Conservation (phyloP, 2,329 filamentous ascomycete genomes). For the Aspergillus pseudonomiae region DNA sequence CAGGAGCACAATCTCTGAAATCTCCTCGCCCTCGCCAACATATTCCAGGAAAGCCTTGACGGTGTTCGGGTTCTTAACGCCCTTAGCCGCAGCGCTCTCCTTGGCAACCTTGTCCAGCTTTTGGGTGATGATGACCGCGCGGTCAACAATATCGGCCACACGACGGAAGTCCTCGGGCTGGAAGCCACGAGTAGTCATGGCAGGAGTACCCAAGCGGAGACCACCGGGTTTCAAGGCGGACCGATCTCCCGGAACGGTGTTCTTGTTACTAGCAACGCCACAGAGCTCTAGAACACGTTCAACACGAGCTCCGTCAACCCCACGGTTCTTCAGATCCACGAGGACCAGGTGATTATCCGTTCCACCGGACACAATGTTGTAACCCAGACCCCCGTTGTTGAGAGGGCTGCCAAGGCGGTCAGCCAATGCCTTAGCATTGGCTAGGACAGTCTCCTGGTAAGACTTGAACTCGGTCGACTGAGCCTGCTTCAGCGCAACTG, state of each 20-base stretch:
- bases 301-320: slow-evolving; percentile 87
- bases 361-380: slow-evolving; percentile 92
- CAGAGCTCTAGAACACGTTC: slow-evolving; percentile 89
- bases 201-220: slow-evolving; percentile 89
- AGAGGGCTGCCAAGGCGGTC: slow-evolving; percentile 72
- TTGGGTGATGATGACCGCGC: slow-evolving; percentile 76
- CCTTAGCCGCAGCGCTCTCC: slow-evolving; percentile 76
- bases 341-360: slow-evolving; percentile 99
- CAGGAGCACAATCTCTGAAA: slow-evolving; percentile 80
- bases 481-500: slow-evolving; percentile 94
- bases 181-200: slow-evolving; percentile 98
- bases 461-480: slow-evolving; percentile 85
- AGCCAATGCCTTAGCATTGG: slow-evolving; percentile 91
- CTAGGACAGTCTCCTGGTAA: slow-evolving; percentile 90
- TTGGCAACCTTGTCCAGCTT: slow-evolving; percentile 68
- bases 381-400: slow-evolving; percentile 69
- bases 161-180: slow-evolving; percentile 82
- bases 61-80: slow-evolving; percentile 96
- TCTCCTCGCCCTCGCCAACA: slow-evolving; percentile 76
- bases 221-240: slow-evolving; percentile 92
- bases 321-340: slow-evolving; percentile 84
- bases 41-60: slow-evolving; percentile 97
- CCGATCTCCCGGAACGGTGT: slow-evolving; percentile 93
- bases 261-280: slow-evolving; percentile 98
- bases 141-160: slow-evolving; percentile 83